These are phyloP conservation scores for Baorangia bicolor DNA, from an alignment of 768 basidiomycete species.

Conservation along the genomic window DNA sequence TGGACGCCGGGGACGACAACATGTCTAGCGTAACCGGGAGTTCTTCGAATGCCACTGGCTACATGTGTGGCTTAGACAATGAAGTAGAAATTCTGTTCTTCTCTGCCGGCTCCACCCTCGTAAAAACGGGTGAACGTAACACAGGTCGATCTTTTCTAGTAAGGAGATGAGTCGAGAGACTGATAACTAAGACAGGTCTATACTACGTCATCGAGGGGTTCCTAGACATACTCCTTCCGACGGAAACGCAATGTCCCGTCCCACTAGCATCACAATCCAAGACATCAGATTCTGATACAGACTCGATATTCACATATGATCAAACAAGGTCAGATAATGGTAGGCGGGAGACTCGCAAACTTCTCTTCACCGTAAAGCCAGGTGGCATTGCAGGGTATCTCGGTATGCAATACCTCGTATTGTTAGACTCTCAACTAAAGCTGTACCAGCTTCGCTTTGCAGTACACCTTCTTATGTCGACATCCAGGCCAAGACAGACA, in stretches of 20 bases:
- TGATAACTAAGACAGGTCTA: slow-evolving; percentile 47
- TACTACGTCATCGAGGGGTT: slow-evolving; percentile 98
- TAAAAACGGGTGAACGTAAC: slow-evolving; percentile 86
- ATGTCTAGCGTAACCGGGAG: slow-evolving; percentile 62
- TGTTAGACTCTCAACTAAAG: slow-evolving; percentile 1
- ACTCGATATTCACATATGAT: slow-evolving; percentile 38
- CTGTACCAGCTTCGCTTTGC: slow-evolving; percentile 72
- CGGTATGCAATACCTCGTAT: slow-evolving; percentile 43
- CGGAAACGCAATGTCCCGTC: slow-evolving; percentile 11
- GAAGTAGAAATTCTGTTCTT: slow-evolving; percentile 96
- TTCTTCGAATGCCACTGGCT: slow-evolving; percentile 49
- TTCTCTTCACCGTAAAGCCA: slow-evolving; percentile 92
- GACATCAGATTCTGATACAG: slow-evolving; percentile 32
- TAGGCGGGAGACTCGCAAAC: slow-evolving; percentile 49
- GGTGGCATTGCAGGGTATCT: slow-evolving; percentile 98
- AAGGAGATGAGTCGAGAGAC: not conserved
- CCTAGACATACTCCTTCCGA: slow-evolving; percentile 83
- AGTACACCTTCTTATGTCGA: slow-evolving; percentile 94
- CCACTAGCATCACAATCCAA: slow-evolving; percentile 17
- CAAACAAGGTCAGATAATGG: slow-evolving; percentile 26
- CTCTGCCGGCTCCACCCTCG: slow-evolving; percentile 80
- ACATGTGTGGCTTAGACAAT: slow-evolving; percentile 87
- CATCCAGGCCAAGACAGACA: slow-evolving; percentile 95
- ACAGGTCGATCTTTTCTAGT: slow-evolving; percentile 52
- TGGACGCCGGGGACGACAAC: slow-evolving; percentile 70